Evolutionary conservation across 2,329 filamentous ascomycete species (phyloP), one percentile per base, ranked within the genome.

Genomic region (Penicillium janthinellum): DNA sequence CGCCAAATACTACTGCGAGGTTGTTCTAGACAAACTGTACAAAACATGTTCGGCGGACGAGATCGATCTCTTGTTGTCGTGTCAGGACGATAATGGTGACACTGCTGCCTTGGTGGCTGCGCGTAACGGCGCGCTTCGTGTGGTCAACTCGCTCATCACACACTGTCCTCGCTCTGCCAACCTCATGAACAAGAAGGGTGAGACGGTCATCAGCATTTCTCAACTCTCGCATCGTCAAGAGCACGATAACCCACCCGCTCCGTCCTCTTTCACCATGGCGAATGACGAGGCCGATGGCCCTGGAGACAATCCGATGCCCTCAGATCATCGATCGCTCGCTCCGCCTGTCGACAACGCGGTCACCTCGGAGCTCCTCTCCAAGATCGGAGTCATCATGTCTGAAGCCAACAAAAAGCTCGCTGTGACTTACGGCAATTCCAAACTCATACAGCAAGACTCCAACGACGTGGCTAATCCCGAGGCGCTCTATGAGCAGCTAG

Each of bases 1-100:
- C 70, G 92, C 93, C 35, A 86, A 92, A 37, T 98, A 98, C 75
- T 99, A 99, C 76, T 85, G 96, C 35, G 94, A 98, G 75, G 90
- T 90, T 64, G 88, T 98, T 62, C 83, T 98, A 57, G 94, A 96
- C 75, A 92, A 90, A 74, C 85, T 99, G 61, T 86, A 88, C 62
- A 91, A 96, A 70, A 86, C 88, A 0, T 86, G 90, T 66, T 87
- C 91, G 5, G 88, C 88, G 8, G 86, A 88, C 57, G 88, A 91
- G 57, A 87, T 98, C 50, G 90, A 92, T 61, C 82, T 86, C 50
- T 78, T 98, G 11, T 81, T 99, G 11, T 92, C 96, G 68, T 84
- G 87, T 8, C 90, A 92, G 71, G 94, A 99, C 74, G 82, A 88
- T 31, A 88, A 92, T 42, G 94, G 94, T 42, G 96, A 99, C 73